phyloP scores from a whole-genome alignment of 1,284 basidiomycete genomes.

The Cryptococcus sp. region DNA sequence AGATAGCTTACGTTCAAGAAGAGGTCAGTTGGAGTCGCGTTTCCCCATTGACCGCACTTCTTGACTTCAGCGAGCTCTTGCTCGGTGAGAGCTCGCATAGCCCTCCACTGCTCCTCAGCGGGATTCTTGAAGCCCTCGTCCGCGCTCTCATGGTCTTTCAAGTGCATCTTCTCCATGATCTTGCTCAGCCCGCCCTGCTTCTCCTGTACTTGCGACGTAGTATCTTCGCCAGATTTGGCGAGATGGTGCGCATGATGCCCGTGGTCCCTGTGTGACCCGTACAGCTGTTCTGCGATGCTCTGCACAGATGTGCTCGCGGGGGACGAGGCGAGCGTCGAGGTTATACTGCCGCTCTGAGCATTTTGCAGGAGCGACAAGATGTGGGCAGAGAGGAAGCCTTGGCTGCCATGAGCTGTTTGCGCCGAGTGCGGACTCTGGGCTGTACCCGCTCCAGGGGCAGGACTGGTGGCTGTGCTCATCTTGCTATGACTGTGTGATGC shows the following conservation, averaged over 20 bases:
- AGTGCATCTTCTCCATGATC: slow-evolving; percentile 21
- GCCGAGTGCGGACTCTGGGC: too few relatives aligned
- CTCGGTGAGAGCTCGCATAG: slow-evolving; percentile 21
- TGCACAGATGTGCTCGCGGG: slow-evolving; percentile 2
- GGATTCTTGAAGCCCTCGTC: slow-evolving; percentile 9
- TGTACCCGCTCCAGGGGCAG: too few relatives aligned
- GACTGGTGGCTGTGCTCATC: too few relatives aligned
- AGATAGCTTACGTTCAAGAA: slow-evolving; percentile 32
- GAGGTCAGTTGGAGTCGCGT: slow-evolving; percentile 23
- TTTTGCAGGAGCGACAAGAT: background rate
- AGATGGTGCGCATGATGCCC: slow-evolving; percentile 16
- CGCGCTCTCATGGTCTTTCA: slow-evolving; percentile 8
- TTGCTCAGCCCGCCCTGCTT: slow-evolving; percentile 8
- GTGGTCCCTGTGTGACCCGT: slow-evolving; percentile 9
- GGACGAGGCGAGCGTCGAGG: slow-evolving; percentile 5
- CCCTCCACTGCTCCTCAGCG: slow-evolving; percentile 19
- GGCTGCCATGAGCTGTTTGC: background rate
- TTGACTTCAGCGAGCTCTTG: slow-evolving; percentile 32
- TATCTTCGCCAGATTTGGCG: slow-evolving; percentile 4
- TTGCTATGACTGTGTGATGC: too few relatives aligned
- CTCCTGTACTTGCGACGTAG: background rate
- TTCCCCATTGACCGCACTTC: slow-evolving; percentile 31
- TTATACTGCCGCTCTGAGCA: background rate
- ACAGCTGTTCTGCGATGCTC: slow-evolving; percentile 15
- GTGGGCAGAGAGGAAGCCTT: background rate